Base-by-base conservation (phyloP, 495 filamentous ascomycete genomes). In the Evernia prunastri region DNA sequence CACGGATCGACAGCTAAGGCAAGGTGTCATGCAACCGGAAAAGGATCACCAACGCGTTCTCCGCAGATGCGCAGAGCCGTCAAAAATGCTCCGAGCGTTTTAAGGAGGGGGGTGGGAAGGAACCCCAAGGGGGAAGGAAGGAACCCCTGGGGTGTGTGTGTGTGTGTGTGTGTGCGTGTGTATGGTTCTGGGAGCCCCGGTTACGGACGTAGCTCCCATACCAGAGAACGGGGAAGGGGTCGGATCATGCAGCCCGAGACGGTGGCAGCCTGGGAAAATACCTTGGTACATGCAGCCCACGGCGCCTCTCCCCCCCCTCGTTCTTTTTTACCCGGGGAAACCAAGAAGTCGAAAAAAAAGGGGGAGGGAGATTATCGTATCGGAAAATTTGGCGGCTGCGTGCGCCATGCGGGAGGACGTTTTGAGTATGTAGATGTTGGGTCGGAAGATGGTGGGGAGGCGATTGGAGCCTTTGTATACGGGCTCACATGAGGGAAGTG, bases 341-440 rank as follows among this genome's bases (percentile, higher is more conserved):
- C n/a, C n/a, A n/a, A n/a, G n/a, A n/a, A n/a, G n/a, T n/a, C n/a
- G n/a, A n/a, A n/a, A n/a, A n/a, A n/a, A n/a, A n/a, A n/a, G n/a
- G 45, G 47, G 49, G 49, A 13, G n/a, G n/a, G n/a, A n/a, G 29
- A 20, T 54, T 54, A 54, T 54, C 51, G 51, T 33, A 33, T 33
- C 51, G 51, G 51, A 33, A 31, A 33, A 20, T 54, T 54, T 20
- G 2, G 25, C 51, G 29, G 27, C 11, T 3, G 27, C 18, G 27
- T 33, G 51, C 51, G 27, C 25, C 7, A 54, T 54, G 51, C 51
- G 17, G 15, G 7, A 33, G 51, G 7, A 18, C 51, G 13, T 0
- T 33, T 33, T 54, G 51, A 53, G 51, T n/a, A n/a, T n/a, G n/a
- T n/a, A n/a, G n/a, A n/a, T n/a, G n/a, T n/a, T n/a, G n/a, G n/a